Evolutionary conservation across 345 rosid genomes (phyloP).

Genomic region (Clausena lansium): DNA sequence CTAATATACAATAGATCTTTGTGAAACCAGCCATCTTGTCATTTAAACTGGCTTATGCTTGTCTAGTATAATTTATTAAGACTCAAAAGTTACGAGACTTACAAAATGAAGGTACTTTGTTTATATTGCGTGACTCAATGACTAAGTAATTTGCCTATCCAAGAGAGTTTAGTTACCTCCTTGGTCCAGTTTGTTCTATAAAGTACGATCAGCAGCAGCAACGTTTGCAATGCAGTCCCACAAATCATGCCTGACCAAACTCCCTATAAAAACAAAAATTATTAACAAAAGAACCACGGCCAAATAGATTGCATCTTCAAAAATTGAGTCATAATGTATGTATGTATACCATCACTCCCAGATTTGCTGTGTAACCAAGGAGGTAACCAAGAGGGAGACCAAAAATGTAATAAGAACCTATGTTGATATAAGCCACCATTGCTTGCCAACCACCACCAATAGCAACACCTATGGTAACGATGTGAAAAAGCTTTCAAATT

Average conservation of each 20-base stretch:
- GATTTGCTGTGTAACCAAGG: slow-evolving; percentile 60
- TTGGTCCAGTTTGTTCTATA: slow-evolving; percentile 76
- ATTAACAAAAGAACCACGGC: background rate
- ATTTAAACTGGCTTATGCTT: too few species aligned
- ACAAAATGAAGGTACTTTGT: background rate
- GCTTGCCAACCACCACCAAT: slow-evolving; percentile 92
- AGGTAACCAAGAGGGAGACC: slow-evolving; percentile 77
- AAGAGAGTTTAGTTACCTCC: slow-evolving; percentile 45
- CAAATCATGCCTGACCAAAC: slow-evolving; percentile 83
- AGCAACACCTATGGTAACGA: slow-evolving; percentile 59
- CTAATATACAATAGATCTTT: background rate
- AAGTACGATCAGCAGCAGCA: slow-evolving; percentile 49
- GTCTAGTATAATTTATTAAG: too few species aligned
- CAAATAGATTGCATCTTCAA: background rate
- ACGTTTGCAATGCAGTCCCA: slow-evolving; percentile 70
- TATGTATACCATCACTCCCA: slow-evolving; percentile 56
- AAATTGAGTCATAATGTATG: background rate
- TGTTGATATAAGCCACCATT: slow-evolving; percentile 72
- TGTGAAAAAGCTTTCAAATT: background rate
- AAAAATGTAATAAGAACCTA: slow-evolving; percentile 65
- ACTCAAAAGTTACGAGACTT: background rate
- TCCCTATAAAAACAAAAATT: slow-evolving; percentile 36
- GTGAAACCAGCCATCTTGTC: background rate
- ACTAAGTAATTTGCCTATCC: background rate
- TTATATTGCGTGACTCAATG: too few species aligned